Base-by-base conservation (phyloP, 345 rosid genomes). In the Eucalyptus albens region DNA sequence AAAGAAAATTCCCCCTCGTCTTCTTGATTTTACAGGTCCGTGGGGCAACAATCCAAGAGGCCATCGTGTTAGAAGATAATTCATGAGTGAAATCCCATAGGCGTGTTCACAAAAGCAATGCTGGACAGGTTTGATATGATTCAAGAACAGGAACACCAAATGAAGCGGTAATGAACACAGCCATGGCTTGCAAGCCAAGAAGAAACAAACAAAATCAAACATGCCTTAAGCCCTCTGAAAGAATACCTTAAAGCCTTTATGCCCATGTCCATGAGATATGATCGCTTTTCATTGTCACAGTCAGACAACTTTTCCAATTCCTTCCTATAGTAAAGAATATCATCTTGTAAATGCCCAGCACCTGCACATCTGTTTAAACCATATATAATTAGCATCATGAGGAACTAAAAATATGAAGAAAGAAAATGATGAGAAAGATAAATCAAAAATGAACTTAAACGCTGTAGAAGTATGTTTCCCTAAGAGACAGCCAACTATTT, bases 301-400 rank as follows among this genome's bases (percentile, higher is more conserved):
- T 90, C 91, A 27, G 91, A 90, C 65, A 91, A 91, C 91, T 94
- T 95, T 86, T 92, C 89, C 60, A 96, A 96, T 91, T 95, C 96
- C 92, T 95, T 94, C 51, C 90, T 93, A 90, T 96, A 96, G 91
- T 94, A 86, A 88, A 94, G 94, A 87, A 98, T 97, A 90, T 97
- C 98, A 89, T 95, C 96, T 86, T 94, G 95, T 88, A 97, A 89
- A 93, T 98, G 97, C 88, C 99, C 99, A 40, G 99, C 99, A 88
- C 97, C 99, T 24, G 97, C 96, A 93, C 99, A 96, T 92, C 99
- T 98, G 86, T 67, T 51, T 53, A 86, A 89, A 51, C 47, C 51
- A 72, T 44, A 50, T 72, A 88, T 33, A 87, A 88, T 94, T 87
- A 89, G 22, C 86, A 37, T 56, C 80, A 51, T 10, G 27, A 59